Conservation (phyloP, 257 asterid genomes). For the Salvia hispanica region DNA sequence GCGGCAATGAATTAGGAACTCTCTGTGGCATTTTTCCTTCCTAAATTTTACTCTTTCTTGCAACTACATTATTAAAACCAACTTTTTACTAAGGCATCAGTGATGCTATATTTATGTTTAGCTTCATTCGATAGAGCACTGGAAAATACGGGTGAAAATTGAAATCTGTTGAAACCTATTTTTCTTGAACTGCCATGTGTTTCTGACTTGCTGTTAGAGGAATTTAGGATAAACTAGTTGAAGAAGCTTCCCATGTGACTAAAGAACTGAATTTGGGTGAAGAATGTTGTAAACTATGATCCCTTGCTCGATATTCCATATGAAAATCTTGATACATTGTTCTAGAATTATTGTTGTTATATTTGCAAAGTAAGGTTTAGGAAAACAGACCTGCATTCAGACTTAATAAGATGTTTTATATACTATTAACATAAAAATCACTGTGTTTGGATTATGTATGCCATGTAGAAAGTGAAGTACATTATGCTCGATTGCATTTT, state of each 20-base stretch:
- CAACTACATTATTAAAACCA: not conserved
- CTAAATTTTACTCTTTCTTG: not conserved
- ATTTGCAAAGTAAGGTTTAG: conserved; percentile 11
- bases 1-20: not conserved
- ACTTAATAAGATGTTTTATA: not conserved
- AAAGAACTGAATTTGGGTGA: conserved; percentile 10
- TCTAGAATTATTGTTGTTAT: not conserved
- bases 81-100: conserved; percentile 4
- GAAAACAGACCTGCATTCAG: not conserved
- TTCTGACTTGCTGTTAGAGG: not conserved
- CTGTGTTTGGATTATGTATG: no score
- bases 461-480: not conserved
- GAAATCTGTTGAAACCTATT: not conserved
- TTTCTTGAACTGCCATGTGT: not conserved
- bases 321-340: not conserved
- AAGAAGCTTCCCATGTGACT: conserved; percentile 21
- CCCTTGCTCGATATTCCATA: conserved; percentile 2
- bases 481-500: conserved; percentile 8
- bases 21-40: not conserved
- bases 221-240: not conserved
- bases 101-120: not conserved
- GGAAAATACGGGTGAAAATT: not conserved
- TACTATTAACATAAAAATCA: no score
- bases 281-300: conserved; percentile 11
- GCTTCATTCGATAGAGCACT: not conserved